Evolutionary conservation across 148 eudicot species (phyloP).

Genomic region (Rhododendron griersonianum): DNA sequence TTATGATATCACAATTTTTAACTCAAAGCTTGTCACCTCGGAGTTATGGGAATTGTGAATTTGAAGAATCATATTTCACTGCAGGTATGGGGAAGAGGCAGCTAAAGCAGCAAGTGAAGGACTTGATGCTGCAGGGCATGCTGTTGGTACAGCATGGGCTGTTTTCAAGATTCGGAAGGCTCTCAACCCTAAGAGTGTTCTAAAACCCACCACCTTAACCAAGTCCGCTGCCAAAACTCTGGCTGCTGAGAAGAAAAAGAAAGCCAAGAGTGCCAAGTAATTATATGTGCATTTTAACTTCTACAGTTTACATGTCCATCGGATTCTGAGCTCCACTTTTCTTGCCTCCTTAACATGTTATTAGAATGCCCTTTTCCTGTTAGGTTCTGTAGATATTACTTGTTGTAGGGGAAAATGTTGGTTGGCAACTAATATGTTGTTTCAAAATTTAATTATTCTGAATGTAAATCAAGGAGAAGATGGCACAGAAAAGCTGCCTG

Average conservation of each 20-base stretch:
- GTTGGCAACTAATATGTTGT: too few species aligned
- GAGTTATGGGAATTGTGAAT: not conserved
- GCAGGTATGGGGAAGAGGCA: constrained; percentile 88
- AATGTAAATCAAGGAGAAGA: not conserved
- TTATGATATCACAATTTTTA: not conserved
- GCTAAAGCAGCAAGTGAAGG: constrained; percentile 82
- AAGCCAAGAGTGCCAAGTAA: constrained; percentile 40
- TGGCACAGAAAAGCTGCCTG: not conserved
- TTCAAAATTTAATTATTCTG: too few species aligned
- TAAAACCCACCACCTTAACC: constrained; percentile 51
- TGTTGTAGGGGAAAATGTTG: not conserved
- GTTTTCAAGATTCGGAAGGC: constrained; percentile 85
- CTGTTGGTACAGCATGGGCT: constrained; percentile 83
- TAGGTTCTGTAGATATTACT: constrained; percentile 3
- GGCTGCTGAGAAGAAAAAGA: constrained; percentile 38
- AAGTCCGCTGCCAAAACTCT: constrained; percentile 55
- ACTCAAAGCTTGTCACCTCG: not conserved
- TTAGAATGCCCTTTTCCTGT: not conserved
- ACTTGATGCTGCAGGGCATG: constrained; percentile 88
- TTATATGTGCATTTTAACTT: not conserved
- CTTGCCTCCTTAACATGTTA: constrained; percentile 7
- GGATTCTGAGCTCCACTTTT: not conserved
- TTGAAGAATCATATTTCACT: constrained; percentile 6
- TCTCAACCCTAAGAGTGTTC: constrained; percentile 65
- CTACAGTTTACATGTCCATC: constrained; percentile 6